Conservation (phyloP, 2,329 filamentous ascomycete species). For the Aspergillus candidus region DNA sequence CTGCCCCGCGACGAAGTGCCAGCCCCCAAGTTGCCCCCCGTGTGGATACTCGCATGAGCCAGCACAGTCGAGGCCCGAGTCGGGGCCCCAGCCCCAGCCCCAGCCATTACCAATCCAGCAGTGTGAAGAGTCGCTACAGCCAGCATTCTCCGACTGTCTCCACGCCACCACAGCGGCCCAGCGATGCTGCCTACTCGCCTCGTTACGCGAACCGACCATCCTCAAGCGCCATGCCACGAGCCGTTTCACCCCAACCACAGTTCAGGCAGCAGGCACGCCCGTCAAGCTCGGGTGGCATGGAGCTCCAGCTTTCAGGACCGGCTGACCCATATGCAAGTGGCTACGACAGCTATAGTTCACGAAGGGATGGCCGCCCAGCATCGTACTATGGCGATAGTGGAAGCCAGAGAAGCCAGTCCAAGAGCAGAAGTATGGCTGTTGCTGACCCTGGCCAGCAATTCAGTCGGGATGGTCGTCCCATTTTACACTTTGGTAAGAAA, state of each 20-base stretch:
- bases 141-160: constrained; percentile 29
- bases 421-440: constrained; percentile 83
- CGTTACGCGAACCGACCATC: constrained; percentile 36
- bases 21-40: constrained; percentile 28
- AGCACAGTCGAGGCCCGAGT: constrained; percentile 39
- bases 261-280: constrained; percentile 47
- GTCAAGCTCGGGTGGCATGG: constrained; percentile 52
- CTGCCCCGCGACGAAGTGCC: constrained; percentile 55
- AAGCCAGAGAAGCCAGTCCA: constrained; percentile 48
- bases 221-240: constrained; percentile 35
- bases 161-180: constrained; percentile 27
- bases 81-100: constrained; percentile 41
- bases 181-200: constrained; percentile 40
- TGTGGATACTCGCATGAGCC: constrained; percentile 33
- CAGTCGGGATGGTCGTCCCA: constrained; percentile 77
- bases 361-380: constrained; percentile 38
- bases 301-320: constrained; percentile 58
- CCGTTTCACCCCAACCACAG: constrained; percentile 49
- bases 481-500: constrained; percentile 86
- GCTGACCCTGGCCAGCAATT: constrained; percentile 62
- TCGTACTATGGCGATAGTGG: constrained; percentile 46
- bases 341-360: constrained; percentile 28
- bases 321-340: constrained; percentile 52
- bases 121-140: constrained; percentile 34
- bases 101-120: constrained; percentile 41